phyloP scores from a whole-genome alignment of 768 basidiomycete genomes.

The Tricholoma hemisulphureum region DNA sequence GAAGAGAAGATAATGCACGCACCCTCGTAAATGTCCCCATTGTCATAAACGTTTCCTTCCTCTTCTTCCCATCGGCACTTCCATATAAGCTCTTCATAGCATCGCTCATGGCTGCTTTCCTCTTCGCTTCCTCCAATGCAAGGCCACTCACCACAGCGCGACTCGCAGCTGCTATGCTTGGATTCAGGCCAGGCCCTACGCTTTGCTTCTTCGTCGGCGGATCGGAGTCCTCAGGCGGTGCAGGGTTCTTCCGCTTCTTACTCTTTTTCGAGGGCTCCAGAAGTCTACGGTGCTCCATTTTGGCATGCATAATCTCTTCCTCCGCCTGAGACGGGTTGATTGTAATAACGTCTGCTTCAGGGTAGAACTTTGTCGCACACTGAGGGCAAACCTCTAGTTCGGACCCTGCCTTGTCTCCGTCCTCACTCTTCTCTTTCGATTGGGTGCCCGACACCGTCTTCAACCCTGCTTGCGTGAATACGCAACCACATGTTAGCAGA shows the following conservation, averaged over 20 bases:
- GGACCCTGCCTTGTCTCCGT: constrained; percentile 18
- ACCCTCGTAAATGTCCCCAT: constrained; percentile 91
- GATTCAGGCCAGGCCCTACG: constrained; percentile 44
- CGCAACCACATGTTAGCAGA: constrained; percentile 82
- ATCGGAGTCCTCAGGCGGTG: constrained; percentile 35
- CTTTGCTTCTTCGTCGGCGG: constrained; percentile 48
- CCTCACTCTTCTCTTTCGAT: constrained; percentile 11
- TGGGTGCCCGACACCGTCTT: constrained; percentile 51
- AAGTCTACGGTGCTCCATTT: constrained; percentile 58
- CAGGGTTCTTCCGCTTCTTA: constrained; percentile 54
- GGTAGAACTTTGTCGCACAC: constrained; percentile 69
- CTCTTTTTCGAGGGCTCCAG: constrained; percentile 55
- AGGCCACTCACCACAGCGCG: constrained; percentile 70
- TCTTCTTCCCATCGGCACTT: constrained; percentile 48
- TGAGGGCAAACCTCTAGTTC: constrained; percentile 70
- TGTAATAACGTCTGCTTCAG: constrained; percentile 49
- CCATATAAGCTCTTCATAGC: constrained; percentile 83
- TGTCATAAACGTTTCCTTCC: constrained; percentile 89
- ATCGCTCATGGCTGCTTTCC: constrained; percentile 81
- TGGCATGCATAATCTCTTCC: constrained; percentile 52
- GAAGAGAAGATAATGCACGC: constrained; percentile 30
- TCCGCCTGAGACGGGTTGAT: constrained; percentile 76
- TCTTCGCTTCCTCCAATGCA: constrained; percentile 77
- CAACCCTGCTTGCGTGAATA: constrained; percentile 83
- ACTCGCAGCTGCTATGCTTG: constrained; percentile 55